Percentiles rank a stretch among this genome's conserved stretches.
Conservation (phyloP, 306 rosid species). For the Cajanus cajan region DNA sequence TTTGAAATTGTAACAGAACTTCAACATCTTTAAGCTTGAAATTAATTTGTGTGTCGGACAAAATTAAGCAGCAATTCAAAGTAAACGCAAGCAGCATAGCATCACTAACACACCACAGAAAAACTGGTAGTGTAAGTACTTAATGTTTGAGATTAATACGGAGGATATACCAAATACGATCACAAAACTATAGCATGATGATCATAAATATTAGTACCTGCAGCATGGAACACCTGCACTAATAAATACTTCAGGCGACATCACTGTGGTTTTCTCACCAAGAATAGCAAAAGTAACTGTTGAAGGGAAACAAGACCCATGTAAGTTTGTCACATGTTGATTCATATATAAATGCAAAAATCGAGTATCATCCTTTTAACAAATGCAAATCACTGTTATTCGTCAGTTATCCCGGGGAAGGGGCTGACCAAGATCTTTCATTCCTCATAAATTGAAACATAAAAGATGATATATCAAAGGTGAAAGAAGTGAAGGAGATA, state of each 20-base stretch:
- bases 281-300: conserved; percentile 90
- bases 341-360: conserved; percentile 15
- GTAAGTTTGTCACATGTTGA: conserved; percentile 23
- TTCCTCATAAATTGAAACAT: conserved; percentile 12
- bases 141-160: conserved; percentile 4
- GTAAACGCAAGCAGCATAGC: background rate
- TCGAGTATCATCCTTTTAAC: conserved; percentile 14
- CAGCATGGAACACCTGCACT: conserved; percentile 95
- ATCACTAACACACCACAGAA: conserved; percentile 20
- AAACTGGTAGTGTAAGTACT: conserved; percentile 5
- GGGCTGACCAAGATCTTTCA: conserved; percentile 7
- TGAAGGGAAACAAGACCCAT: conserved; percentile 26
- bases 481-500: conserved; percentile 4
- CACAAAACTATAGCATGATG: conserved; percentile 25
- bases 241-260: conserved; percentile 92
- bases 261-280: conserved; percentile 97
- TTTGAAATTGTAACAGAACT: conserved; percentile 17
- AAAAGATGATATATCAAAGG: conserved; percentile 19
- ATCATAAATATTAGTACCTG: conserved; percentile 57
- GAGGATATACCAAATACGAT: conserved; percentile 3
- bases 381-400: conserved; percentile 25
- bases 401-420: background rate
- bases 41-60: background rate
- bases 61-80: conserved; percentile 16
- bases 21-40: conserved; percentile 8